Evolutionary conservation across 2,329 filamentous ascomycete genomes (phyloP), one percentile per base, ranked within the genome.

Genomic region (Aspergillus luchuensis): DNA sequence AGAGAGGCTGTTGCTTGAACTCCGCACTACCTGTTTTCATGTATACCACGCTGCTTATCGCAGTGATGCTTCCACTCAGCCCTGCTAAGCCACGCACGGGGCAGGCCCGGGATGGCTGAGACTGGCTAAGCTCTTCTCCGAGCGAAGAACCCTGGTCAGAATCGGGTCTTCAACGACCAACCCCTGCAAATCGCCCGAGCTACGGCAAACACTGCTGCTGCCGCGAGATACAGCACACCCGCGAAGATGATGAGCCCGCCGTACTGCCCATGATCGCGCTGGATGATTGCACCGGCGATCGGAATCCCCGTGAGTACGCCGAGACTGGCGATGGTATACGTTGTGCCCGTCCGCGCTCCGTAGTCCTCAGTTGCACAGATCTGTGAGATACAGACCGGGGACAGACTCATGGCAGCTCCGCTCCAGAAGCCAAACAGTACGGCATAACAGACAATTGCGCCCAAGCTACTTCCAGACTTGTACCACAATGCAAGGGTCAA

Each of bases 321-420:
- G n/a, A 47, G 30, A 25, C 53, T 56, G 53, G 53, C 39, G 21
- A 56, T 47, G 25, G 39, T 56, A 25, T 56, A 56, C 10, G 53
- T 33, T 8, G 43, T 56, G 39, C 53, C 53, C 7, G 23, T 47
- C 15, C 41, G 21, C n/a, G 25, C 33, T 25, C 53, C 53, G n/a
- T 56, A 56, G 17, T 56, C 53, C 19, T 43, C 36, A 2, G 39
- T 45, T 15, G 33, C 30, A 25, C 53, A 56, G 23, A 45, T 56
- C 39, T 56, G 53, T 3, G 53, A 56, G 10, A 56, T 56, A 41
- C 53, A 56, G 25, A 56, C 53, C 11, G 53, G 53, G n/a, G 53
- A 47, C 25, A 56, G 39, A 10, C 53, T 56, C 53, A 56, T 43
- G 11, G 53, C 53, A 15, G 53, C 25, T 17, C 53, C 53, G 25